A percentile compares a stretch with the other conserved stretches of the same genome.
These are phyloP conservation scores for Aspergillus spinulosporus DNA, from an alignment of 2,329 filamentous ascomycete species.

Conservation along the genomic window DNA sequence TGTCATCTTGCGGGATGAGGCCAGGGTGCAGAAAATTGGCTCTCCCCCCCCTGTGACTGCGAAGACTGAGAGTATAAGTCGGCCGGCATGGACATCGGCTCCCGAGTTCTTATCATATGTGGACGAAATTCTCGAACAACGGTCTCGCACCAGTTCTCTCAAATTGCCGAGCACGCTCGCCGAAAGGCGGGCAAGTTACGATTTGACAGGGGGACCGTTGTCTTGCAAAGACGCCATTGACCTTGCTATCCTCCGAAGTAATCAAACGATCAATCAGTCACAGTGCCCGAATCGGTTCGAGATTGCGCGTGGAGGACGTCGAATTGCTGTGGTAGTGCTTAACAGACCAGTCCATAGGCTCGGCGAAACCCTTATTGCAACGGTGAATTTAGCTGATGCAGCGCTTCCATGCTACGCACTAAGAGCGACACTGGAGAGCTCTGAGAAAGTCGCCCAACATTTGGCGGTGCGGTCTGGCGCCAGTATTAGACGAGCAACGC, in stretches of 20 bases:
- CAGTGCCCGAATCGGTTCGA: slow-evolving; percentile 92
- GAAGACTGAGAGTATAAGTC: slow-evolving; percentile 43
- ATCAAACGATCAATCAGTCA: slow-evolving; percentile 64
- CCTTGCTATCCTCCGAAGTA: slow-evolving; percentile 81
- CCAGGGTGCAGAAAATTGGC: slow-evolving; percentile 61
- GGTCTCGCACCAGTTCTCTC: slow-evolving; percentile 53
- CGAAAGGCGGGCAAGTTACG: slow-evolving; percentile 57
- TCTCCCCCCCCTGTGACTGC: slow-evolving; percentile 33
- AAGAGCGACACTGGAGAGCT: slow-evolving; percentile 79
- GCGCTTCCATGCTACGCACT: slow-evolving; percentile 83
- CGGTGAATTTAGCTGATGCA: slow-evolving; percentile 77
- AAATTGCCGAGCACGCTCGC: slow-evolving; percentile 72
- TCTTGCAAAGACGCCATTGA: slow-evolving; percentile 85
- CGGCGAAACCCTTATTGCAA: slow-evolving; percentile 81
- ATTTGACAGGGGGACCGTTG: slow-evolving; percentile 52
- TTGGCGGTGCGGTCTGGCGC: slow-evolving; percentile 82
- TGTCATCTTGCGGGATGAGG: slow-evolving; percentile 81
- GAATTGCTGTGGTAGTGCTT: slow-evolving; percentile 87
- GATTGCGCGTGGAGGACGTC: slow-evolving; percentile 83
- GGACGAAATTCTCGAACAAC: slow-evolving; percentile 67
- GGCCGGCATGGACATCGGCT: slow-evolving; percentile 49
- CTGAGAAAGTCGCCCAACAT: slow-evolving; percentile 75
- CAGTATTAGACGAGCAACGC: slow-evolving; percentile 82
- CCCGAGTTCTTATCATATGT: slow-evolving; percentile 75
- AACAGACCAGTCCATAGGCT: slow-evolving; percentile 85